Base-by-base conservation (phyloP, 352 stramenopile species). In the Phytophthora megakarya region DNA sequence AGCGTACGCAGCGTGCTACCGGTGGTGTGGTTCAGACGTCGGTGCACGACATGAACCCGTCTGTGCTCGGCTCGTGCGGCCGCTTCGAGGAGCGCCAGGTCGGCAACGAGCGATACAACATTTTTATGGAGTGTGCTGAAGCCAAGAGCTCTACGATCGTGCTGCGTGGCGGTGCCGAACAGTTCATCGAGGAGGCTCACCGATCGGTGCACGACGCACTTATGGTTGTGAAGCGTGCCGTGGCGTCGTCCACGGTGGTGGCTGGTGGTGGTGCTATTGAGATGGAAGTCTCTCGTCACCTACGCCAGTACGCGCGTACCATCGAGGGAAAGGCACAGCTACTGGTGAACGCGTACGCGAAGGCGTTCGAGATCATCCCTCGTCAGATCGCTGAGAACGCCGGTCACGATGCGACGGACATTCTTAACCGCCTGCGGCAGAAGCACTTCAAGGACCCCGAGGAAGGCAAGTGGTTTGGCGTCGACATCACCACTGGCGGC, bases 171-270 rank as follows among this genome's bases (percentile, higher is more conserved):
- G 97, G 97, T 46, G 97, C 92, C 3, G 97, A 99, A 71, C 89
- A 99, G 83, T 99, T 99, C 75, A 97, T 99, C 68, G 97, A 98
- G 48, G 97, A 99, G 76, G 96, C 93, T 56, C 95, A 99, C 73
- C 90, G 97, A 12, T 98, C 92, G 55, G 96, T 99, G 38, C 97
- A 99, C 81, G 97, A 99, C 76, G 96, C 97, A 9, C 78, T 99
- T 11, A 99, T 99, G 96, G 96, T 99, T 38, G 97, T 99, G 26
- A 99, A 99, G 85, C 88, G 96, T 38, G 88, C 91, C n/a, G 80
- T 99, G 22, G 92, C 67, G 58, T 97, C 72, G 70, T 98, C 67
- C 65, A 95, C 63, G 70, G 92, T 98, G 21, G 93, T 98, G 23
- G 92, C 92, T 45, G 93, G 93, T 42, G 93, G 93, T 55, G 93